Percentiles rank a stretch among this genome's conserved stretches.
These are phyloP conservation scores for Pilatotrama ljubarskyi DNA, from an alignment of 768 basidiomycete genomes.

Conservation along the genomic window DNA sequence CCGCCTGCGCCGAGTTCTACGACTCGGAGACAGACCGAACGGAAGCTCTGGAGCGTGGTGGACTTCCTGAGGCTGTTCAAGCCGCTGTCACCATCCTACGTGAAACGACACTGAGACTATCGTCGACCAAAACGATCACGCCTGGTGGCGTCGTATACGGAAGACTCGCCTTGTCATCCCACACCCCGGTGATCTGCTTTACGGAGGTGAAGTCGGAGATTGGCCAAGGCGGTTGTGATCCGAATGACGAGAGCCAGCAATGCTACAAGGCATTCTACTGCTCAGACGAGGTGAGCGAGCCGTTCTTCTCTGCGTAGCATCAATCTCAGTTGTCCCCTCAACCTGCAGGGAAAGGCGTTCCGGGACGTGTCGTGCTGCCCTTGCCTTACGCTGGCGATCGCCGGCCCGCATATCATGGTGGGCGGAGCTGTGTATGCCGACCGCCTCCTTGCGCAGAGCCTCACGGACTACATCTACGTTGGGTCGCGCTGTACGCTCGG, in stretches of 20 bases:
- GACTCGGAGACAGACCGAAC: not conserved
- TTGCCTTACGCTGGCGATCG: constrained; percentile 19
- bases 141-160: not conserved
- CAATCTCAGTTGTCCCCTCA: too few species aligned
- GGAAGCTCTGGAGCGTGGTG: not conserved
- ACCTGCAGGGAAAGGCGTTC: constrained; percentile 5
- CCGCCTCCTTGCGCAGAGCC: constrained; percentile 18
- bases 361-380: constrained; percentile 25
- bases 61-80: not conserved
- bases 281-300: constrained; percentile 6
- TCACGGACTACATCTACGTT: constrained; percentile 20
- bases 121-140: not conserved
- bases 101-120: not conserved
- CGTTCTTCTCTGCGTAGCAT: too few species aligned
- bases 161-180: too few species aligned
- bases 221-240: constrained; percentile 14
- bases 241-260: constrained; percentile 12
- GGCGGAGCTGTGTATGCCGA: constrained; percentile 25
- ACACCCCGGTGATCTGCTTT: too few species aligned
- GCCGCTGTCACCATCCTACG: not conserved
- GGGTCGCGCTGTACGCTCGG: not conserved
- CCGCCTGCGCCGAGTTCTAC: not conserved
- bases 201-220: not conserved
- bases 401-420: constrained; percentile 25
- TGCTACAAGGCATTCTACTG: constrained; percentile 11